phyloP scores from a whole-genome alignment of 148 eudicot genomes.

The Cornus florida region DNA sequence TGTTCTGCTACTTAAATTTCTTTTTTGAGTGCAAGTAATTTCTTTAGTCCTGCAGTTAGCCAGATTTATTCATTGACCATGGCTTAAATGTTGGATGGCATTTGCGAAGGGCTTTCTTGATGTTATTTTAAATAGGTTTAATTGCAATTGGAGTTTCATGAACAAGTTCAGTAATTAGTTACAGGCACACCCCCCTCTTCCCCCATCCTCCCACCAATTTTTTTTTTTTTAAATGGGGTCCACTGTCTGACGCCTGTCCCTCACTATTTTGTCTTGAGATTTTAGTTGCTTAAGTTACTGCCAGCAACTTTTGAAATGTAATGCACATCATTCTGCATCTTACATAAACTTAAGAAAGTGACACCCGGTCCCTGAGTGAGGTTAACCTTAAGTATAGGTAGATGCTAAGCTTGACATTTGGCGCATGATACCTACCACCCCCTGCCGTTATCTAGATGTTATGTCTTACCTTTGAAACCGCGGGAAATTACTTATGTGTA shows the following conservation, averaged over 20 bases:
- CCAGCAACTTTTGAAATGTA: not conserved
- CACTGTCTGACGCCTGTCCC: not conserved
- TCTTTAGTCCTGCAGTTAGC: not conserved
- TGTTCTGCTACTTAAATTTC: not conserved
- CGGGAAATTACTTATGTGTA: too few relatives aligned
- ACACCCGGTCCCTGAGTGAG: too few relatives aligned
- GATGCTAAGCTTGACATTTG: too few relatives aligned
- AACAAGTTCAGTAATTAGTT: not conserved
- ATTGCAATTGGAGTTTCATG: not conserved
- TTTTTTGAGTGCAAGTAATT: not conserved
- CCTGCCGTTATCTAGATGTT: too few relatives aligned
- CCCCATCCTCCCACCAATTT: too few relatives aligned
- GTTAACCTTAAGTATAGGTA: too few relatives aligned
- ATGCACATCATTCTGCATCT: not conserved
- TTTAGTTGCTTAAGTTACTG: not conserved
- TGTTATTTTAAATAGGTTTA: not conserved
- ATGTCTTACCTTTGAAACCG: too few relatives aligned
- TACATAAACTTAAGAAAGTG: not conserved
- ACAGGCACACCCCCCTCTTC: too few relatives aligned
- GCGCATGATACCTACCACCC: too few relatives aligned
- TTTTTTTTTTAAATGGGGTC: not conserved
- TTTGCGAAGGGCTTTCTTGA: not conserved
- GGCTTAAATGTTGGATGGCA: not conserved
- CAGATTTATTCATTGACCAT: not conserved
- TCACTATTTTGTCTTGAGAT: not conserved